Evolutionary conservation across 1,284 basidiomycete species (phyloP).

Genomic region (Pholiota adiposa): DNA sequence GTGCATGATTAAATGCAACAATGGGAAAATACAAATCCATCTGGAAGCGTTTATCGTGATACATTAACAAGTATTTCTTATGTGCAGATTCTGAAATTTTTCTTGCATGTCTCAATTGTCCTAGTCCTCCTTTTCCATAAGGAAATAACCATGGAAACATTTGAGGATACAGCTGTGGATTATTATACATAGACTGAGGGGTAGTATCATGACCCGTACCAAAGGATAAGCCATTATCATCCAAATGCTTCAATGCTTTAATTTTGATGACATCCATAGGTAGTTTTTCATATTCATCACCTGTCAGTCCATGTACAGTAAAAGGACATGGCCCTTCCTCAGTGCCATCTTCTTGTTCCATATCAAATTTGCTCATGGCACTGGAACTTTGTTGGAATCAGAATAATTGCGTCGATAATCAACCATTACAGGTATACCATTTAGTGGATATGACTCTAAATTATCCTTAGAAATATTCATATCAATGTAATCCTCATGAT

Average conservation of each 20-base stretch:
- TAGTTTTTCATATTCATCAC: constrained; percentile 22
- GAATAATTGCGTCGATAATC: constrained; percentile 14
- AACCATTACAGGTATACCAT: constrained; percentile 24
- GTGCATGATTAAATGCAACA: constrained; percentile 42
- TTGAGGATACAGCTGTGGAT: constrained; percentile 36
- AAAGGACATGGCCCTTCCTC: constrained; percentile 30
- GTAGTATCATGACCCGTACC: constrained; percentile 24
- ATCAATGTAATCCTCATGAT: constrained; percentile 34
- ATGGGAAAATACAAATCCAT: constrained; percentile 34
- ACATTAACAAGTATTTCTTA: constrained; percentile 30
- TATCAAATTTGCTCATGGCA: constrained; percentile 25
- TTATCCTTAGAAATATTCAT: constrained; percentile 32
- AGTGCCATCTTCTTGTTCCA: constrained; percentile 30
- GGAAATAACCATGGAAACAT: constrained; percentile 45
- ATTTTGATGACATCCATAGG: constrained; percentile 24
- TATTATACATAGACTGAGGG: constrained; percentile 33
- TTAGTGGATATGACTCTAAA: constrained; percentile 20
- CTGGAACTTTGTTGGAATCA: constrained; percentile 15
- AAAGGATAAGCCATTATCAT: constrained; percentile 23
- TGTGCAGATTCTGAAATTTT: constrained; percentile 25
- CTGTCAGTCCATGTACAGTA: constrained; percentile 33
- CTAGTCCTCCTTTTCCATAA: constrained; percentile 39
- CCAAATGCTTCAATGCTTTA: constrained; percentile 27
- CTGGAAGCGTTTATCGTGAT: constrained; percentile 34
- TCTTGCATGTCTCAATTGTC: constrained; percentile 9